Percentiles rank a stretch among this genome's conserved stretches.
phyloP scores from a whole-genome alignment of 805 yeast genomes.

The Metschnikowia noctiluminum region DNA sequence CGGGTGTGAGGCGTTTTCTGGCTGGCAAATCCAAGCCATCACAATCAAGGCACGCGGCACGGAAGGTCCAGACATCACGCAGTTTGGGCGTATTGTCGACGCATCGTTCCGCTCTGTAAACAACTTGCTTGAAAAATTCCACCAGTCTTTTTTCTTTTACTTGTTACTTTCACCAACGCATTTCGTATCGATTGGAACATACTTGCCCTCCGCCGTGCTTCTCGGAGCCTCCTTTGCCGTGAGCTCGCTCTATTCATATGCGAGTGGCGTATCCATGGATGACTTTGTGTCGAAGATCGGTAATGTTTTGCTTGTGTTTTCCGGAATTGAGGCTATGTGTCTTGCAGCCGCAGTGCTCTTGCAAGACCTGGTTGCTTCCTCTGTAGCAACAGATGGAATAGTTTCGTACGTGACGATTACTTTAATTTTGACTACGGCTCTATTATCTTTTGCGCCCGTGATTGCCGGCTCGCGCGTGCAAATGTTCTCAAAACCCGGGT shows the following conservation, averaged over 20 bases:
- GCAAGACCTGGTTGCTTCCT: conserved; percentile 22
- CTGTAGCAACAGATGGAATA: neutral
- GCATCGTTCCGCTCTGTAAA: conserved; percentile 85
- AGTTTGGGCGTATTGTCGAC: conserved; percentile 87
- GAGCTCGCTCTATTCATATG: conserved; percentile 56
- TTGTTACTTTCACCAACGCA: conserved; percentile 69
- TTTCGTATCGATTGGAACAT: conserved; percentile 92
- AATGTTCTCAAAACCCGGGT: conserved; percentile 19
- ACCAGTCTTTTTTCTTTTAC: conserved; percentile 94
- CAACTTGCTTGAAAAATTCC: conserved; percentile 90
- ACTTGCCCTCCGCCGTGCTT: conserved; percentile 79
- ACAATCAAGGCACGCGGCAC: conserved; percentile 70
- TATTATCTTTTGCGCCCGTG: conserved; percentile 1
- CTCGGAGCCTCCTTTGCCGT: conserved; percentile 67
- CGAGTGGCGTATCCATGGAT: conserved; percentile 37
- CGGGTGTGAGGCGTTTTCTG: conserved; percentile 86
- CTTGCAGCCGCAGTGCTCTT: conserved; percentile 23
- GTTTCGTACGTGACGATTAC: neutral
- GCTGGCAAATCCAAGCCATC: conserved; percentile 92
- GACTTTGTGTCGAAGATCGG: conserved; percentile 23
- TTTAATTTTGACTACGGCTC: conserved; percentile 5
- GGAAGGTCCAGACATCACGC: conserved; percentile 69
- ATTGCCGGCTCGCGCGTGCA: neutral
- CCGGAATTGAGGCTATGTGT: conserved; percentile 26
- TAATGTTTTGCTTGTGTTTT: conserved; percentile 25